A percentile compares a stretch with the other conserved stretches of the same genome.
Conservation (phyloP, 768 basidiomycete species). For the Lepiota subincarnata region DNA sequence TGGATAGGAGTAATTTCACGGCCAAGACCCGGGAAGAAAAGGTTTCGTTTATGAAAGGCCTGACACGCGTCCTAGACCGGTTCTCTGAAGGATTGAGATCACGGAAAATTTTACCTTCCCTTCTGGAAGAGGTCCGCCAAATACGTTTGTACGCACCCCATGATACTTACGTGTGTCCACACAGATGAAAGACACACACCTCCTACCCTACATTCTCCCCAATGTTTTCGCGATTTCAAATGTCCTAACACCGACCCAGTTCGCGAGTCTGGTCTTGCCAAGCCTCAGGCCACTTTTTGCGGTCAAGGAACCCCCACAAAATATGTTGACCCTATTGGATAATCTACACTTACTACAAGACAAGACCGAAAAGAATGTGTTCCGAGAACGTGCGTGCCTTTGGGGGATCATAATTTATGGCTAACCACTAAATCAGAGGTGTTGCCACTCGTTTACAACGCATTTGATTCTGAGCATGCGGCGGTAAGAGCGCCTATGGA, state of each 20-base stretch:
- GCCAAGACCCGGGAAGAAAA: conserved; percentile 94
- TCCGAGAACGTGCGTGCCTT: conserved; percentile 74
- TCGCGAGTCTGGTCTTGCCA: conserved; percentile 76
- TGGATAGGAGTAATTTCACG: conserved; percentile 93
- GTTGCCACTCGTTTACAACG: conserved; percentile 93
- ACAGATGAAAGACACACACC: conserved; percentile 92
- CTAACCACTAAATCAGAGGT: conserved; percentile 56
- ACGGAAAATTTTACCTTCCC: conserved; percentile 86
- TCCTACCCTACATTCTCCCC: conserved; percentile 92
- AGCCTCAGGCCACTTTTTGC: conserved; percentile 86
- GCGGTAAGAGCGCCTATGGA: conserved; percentile 40
- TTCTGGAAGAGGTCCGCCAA: conserved; percentile 80
- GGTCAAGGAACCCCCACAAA: conserved; percentile 94
- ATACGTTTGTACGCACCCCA: not conserved
- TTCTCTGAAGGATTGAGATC: conserved; percentile 86
- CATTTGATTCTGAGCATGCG: conserved; percentile 92
- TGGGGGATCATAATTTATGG: not conserved
- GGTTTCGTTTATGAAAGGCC: conserved; percentile 91
- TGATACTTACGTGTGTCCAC: conserved; percentile 4
- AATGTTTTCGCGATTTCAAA: conserved; percentile 91
- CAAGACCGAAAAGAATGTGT: conserved; percentile 83
- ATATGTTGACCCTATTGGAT: conserved; percentile 91
- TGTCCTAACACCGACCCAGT: conserved; percentile 73
- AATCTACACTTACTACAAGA: conserved; percentile 82
- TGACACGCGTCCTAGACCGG: conserved; percentile 71